A percentile compares a stretch with the other conserved stretches of the same genome.
Evolutionary conservation across 805 yeast species (phyloP).

Genomic region (Saccharomycopsis microspora): DNA sequence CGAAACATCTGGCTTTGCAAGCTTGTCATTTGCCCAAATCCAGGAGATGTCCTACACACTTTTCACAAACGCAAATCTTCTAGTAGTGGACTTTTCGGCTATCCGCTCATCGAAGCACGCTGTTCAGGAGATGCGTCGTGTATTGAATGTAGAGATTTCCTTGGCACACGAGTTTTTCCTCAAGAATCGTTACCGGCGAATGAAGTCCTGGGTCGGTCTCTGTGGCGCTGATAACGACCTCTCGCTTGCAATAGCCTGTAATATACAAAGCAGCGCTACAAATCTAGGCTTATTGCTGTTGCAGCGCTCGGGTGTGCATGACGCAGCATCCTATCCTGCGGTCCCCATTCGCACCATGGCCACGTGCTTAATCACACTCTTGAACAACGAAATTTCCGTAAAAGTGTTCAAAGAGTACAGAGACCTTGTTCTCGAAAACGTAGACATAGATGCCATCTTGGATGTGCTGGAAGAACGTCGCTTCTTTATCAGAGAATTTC

Average conservation of each 20-base stretch:
- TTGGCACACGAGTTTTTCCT: conserved; percentile 9
- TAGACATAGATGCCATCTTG: not conserved
- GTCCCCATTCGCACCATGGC: not conserved
- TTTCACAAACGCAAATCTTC: conserved; percentile 1
- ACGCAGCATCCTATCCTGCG: conserved; percentile 3
- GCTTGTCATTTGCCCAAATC: conserved; percentile 1
- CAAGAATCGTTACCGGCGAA: conserved; percentile 25
- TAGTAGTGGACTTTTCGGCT: not conserved
- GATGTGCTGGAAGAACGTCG: conserved; percentile 14
- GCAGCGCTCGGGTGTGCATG: not conserved
- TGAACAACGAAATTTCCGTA: not conserved
- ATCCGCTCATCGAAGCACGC: not conserved
- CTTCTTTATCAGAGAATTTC: conserved; percentile 21
- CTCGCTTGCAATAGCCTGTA: conserved; percentile 23
- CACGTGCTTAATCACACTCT: too few species aligned
- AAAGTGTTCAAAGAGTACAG: conserved; percentile 15
- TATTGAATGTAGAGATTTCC: not conserved
- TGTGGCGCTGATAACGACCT: conserved; percentile 18
- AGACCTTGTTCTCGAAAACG: conserved; percentile 18
- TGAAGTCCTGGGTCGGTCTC: conserved; percentile 33
- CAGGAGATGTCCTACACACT: not conserved
- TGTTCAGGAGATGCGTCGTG: not conserved
- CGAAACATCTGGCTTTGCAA: not conserved
- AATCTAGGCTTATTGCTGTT: conserved; percentile 3
- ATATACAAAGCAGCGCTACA: conserved; percentile 17